Base-by-base conservation (phyloP, 2,329 filamentous ascomycete species). In the Cercospora brassicicola region DNA sequence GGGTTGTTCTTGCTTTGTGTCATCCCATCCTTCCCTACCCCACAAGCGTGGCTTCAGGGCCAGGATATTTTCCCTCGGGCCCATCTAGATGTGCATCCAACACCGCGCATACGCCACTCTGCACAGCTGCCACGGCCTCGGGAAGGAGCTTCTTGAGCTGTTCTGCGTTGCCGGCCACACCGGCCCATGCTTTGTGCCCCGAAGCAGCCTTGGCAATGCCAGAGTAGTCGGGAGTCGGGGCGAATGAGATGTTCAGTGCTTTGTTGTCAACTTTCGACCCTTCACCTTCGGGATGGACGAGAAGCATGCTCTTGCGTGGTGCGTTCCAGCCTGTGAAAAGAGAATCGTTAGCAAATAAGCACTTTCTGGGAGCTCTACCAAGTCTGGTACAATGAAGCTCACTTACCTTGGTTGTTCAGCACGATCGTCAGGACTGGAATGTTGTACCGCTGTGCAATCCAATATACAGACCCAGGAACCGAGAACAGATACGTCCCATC, bases 401-500 rank as follows among this genome's bases (percentile, higher is more conserved):
- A 42, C 61, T 64, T 65, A 77, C 80, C 88, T 78, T 89, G 87
- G 74, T 91, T 91, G 75, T 91, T 91, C 61, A 91, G 77, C 10
- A 91, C 87, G 53, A 91, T 87, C 0, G 88, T 90, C 39, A 91
- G 78, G 11, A 90, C 81, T 0, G 89, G 88, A 64, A 91, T 90
- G 6, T 85, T 84, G 77, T 91, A 91, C 23, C 88, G 83, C 69
- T 88, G 83, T 0, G 86, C 83, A 60, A 91, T 90, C 89, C 89
- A 91, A 77, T 90, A 91, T 0, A 91, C 89, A 3, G 84, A 86
- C 0, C 86, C 85, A 0, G 89, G 89, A 0, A 90, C 86, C 7
- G 82, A 85, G 79, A 91, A 91, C 8, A 91, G 82, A 76, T 84
- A 91, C 0, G 88, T 89, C 2, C 89, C 89, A 72, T 91, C 89